Percentiles rank a stretch among this genome's conserved stretches.
Conservation (phyloP, 768 basidiomycete genomes). For the Leucogyrophana mollusca region DNA sequence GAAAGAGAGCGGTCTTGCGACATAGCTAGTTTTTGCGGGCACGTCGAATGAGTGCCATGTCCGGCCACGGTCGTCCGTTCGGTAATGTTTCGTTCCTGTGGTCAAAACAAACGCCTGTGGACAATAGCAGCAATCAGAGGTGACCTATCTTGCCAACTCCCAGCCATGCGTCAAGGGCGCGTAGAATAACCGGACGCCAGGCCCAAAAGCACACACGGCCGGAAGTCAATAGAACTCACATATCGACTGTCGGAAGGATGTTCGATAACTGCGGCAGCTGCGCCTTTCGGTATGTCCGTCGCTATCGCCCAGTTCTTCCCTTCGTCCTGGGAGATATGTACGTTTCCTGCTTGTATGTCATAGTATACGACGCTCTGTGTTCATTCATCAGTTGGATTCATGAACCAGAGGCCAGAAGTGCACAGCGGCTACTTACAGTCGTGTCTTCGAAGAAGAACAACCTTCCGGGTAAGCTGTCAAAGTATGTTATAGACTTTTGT, state of each 20-base stretch:
- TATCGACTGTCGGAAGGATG: conserved; percentile 84
- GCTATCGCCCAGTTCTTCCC: conserved; percentile 67
- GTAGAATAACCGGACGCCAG: not conserved
- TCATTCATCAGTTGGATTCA: not conserved
- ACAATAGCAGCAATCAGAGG: not conserved
- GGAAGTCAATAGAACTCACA: conserved; percentile 36
- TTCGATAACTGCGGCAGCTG: conserved; percentile 70
- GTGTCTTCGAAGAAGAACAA: conserved; percentile 95
- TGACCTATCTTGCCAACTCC: not conserved
- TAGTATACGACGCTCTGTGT: conserved; percentile 74
- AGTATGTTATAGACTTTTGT: conserved; percentile 46
- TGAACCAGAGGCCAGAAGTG: not conserved
- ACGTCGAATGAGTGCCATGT: conserved; percentile 84
- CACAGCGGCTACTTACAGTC: no score
- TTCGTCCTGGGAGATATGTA: conserved; percentile 84
- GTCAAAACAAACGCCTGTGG: conserved; percentile 85
- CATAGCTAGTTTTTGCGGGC: conserved; percentile 45
- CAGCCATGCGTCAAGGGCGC: not conserved
- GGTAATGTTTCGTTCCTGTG: conserved; percentile 73
- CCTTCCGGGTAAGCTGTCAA: conserved; percentile 70
- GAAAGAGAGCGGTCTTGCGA: conserved; percentile 75
- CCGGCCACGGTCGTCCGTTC: conserved; percentile 83
- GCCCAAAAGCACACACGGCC: not conserved
- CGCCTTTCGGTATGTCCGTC: conserved; percentile 52
- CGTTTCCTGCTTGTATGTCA: conserved; percentile 63